Percentiles rank a stretch among this genome's conserved stretches.
phyloP scores from a whole-genome alignment of 306 rosid species.

The Castanopsis chinensis region DNA sequence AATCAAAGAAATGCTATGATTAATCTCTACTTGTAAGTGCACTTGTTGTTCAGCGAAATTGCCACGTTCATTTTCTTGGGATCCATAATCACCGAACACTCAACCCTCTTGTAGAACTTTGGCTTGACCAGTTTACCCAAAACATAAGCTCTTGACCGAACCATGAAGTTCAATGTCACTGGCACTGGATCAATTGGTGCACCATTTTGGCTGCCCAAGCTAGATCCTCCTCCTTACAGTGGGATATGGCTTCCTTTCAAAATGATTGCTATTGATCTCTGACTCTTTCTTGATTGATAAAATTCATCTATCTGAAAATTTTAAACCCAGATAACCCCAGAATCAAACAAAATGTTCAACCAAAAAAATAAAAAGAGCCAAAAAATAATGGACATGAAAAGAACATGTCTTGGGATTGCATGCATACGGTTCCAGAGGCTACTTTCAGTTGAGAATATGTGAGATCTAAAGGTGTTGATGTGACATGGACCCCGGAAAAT shows the following conservation, averaged over 20 bases:
- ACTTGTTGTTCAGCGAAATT: constrained; percentile 50
- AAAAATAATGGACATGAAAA: not conserved
- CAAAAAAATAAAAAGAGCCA: not conserved
- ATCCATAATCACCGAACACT: constrained; percentile 61
- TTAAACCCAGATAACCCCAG: not conserved
- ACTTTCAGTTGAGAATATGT: constrained; percentile 63
- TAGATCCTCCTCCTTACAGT: constrained; percentile 81
- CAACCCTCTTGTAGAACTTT: constrained; percentile 62
- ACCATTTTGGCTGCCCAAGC: constrained; percentile 57
- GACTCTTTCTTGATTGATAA: constrained; percentile 74
- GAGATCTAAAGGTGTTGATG: constrained; percentile 66
- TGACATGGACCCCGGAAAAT: constrained; percentile 83
- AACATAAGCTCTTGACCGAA: constrained; percentile 69
- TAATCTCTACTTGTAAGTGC: constrained; percentile 37
- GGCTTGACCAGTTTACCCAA: constrained; percentile 80
- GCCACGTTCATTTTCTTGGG: constrained; percentile 64
- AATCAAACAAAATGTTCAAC: not conserved
- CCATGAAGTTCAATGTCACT: constrained; percentile 47
- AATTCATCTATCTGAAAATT: constrained; percentile 51
- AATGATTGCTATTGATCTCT: constrained; percentile 43
- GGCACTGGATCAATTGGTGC: constrained; percentile 54
- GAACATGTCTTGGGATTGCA: not conserved
- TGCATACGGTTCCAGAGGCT: constrained; percentile 68
- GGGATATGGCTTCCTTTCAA: constrained; percentile 64
- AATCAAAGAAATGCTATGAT: too few relatives aligned